These are phyloP conservation scores for Aspergillus conjunctus DNA, from an alignment of 495 filamentous ascomycete species.

Conservation along the genomic window DNA sequence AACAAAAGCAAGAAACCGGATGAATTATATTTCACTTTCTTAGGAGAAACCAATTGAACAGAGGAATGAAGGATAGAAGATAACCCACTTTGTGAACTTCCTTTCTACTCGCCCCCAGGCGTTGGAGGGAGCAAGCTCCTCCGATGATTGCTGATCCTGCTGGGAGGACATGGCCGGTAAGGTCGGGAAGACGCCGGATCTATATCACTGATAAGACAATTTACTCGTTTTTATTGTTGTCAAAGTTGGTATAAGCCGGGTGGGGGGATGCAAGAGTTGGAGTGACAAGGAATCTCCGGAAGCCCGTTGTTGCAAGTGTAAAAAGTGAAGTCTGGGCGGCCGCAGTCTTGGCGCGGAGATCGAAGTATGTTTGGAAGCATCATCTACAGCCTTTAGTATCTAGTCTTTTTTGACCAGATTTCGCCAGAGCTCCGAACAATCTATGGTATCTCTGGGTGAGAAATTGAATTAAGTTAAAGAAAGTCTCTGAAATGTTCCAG, in stretches of 20 bases:
- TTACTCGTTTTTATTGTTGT: neutral
- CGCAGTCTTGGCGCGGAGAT: conserved; percentile 36
- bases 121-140: conserved; percentile 29
- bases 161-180: conserved; percentile 22
- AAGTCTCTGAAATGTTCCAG: too few species aligned
- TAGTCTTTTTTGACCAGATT: too few species aligned
- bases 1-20: neutral
- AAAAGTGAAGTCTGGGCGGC: conserved; percentile 24
- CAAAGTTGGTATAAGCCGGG: neutral
- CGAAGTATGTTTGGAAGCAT: too few species aligned
- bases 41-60: neutral
- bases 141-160: conserved; percentile 16
- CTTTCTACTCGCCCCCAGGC: conserved; percentile 43
- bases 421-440: too few species aligned
- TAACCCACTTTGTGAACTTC: conserved; percentile 45
- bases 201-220: neutral
- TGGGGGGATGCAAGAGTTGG: neutral
- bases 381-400: too few species aligned
- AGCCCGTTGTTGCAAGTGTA: neutral
- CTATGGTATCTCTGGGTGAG: too few species aligned
- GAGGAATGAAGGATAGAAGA: neutral
- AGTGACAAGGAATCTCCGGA: neutral
- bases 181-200: neutral
- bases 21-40: neutral
- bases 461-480: too few species aligned